A percentile compares a stretch with the other conserved stretches of the same genome.
phyloP scores from a whole-genome alignment of 768 basidiomycete genomes.

The Agaricus blazei region DNA sequence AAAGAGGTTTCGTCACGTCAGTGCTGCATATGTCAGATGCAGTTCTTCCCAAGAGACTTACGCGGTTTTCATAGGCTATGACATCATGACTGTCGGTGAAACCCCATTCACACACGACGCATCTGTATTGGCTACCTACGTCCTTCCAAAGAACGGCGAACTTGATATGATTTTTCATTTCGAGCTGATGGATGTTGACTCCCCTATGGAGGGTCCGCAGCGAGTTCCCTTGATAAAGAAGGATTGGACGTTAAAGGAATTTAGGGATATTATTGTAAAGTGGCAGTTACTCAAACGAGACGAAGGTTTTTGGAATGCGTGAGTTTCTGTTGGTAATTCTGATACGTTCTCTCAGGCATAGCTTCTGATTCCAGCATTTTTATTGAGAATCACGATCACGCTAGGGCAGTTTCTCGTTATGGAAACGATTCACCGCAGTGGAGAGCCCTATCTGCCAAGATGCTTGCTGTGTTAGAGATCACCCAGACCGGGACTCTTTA shows the following conservation, averaged over 20 bases:
- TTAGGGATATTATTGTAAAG: slow-evolving; percentile 39
- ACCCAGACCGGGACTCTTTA: slow-evolving; percentile 65
- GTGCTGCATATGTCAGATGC: background rate
- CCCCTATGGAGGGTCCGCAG: slow-evolving; percentile 27
- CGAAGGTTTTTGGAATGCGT: slow-evolving; percentile 67
- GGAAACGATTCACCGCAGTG: slow-evolving; percentile 56
- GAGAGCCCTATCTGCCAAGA: slow-evolving; percentile 56
- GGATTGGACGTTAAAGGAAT: slow-evolving; percentile 47
- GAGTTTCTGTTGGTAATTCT: slow-evolving; percentile 18
- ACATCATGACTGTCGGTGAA: slow-evolving; percentile 65
- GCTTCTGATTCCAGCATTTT: slow-evolving; percentile 35
- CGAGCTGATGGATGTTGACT: slow-evolving; percentile 57
- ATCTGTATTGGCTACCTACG: slow-evolving; percentile 47
- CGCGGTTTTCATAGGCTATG: slow-evolving; percentile 31
- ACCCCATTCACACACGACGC: slow-evolving; percentile 54
- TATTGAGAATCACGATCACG: slow-evolving; percentile 69
- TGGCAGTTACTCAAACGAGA: slow-evolving; percentile 59
- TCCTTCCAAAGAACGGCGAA: slow-evolving; percentile 52
- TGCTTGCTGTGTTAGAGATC: slow-evolving; percentile 57
- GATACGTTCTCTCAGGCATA: background rate
- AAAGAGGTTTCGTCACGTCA: slow-evolving; percentile 51
- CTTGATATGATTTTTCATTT: slow-evolving; percentile 66
- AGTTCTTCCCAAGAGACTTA: background rate
- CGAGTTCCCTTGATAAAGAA: slow-evolving; percentile 34
- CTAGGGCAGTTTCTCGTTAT: slow-evolving; percentile 60